These are phyloP conservation scores for Podaxis sp. DNA, from an alignment of 768 basidiomycete species.

Conservation along the genomic window DNA sequence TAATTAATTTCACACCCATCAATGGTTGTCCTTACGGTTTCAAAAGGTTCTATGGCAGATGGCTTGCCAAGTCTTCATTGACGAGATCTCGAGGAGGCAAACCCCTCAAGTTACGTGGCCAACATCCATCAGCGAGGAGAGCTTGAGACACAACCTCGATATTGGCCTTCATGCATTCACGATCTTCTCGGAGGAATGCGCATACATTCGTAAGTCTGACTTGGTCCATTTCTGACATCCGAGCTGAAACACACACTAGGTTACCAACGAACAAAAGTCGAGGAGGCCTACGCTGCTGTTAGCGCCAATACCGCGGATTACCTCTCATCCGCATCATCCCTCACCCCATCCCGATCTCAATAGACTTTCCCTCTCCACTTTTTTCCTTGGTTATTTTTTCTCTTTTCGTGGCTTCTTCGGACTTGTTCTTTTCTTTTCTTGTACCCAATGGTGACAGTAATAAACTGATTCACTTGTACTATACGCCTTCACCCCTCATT, in stretches of 20 bases:
- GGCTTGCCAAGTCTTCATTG: slow-evolving; percentile 46
- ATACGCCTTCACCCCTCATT: slow-evolving; percentile 8
- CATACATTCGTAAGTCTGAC: slow-evolving; percentile 42
- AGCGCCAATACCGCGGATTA: slow-evolving; percentile 21
- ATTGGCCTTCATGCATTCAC: slow-evolving; percentile 41
- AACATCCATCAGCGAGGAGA: slow-evolving; percentile 35
- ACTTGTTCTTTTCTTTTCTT: neutral
- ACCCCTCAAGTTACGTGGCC: slow-evolving; percentile 33
- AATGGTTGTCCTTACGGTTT: slow-evolving; percentile 12
- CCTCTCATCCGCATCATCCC: slow-evolving; percentile 9
- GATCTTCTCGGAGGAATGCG: slow-evolving; percentile 44
- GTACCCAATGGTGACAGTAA: slow-evolving; percentile 3
- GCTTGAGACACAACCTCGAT: slow-evolving; percentile 39
- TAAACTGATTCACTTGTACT: slow-evolving; percentile 12
- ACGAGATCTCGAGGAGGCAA: slow-evolving; percentile 44
- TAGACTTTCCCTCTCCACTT: slow-evolving; percentile 12
- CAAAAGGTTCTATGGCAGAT: slow-evolving; percentile 45
- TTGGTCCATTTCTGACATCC: slow-evolving; percentile 4
- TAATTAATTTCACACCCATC: slow-evolving; percentile 18
- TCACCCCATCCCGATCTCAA: slow-evolving; percentile 12
- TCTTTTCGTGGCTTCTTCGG: neutral
- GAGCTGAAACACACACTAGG: slow-evolving; percentile 25
- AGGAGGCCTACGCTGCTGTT: slow-evolving; percentile 44
- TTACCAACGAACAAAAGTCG: slow-evolving; percentile 45
- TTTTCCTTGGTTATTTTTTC: slow-evolving; percentile 8